A percentile compares a stretch with the other conserved stretches of the same genome.
Evolutionary conservation across 208 protist species (phyloP).

Genomic region (Wallacemonas collosoma): DNA sequence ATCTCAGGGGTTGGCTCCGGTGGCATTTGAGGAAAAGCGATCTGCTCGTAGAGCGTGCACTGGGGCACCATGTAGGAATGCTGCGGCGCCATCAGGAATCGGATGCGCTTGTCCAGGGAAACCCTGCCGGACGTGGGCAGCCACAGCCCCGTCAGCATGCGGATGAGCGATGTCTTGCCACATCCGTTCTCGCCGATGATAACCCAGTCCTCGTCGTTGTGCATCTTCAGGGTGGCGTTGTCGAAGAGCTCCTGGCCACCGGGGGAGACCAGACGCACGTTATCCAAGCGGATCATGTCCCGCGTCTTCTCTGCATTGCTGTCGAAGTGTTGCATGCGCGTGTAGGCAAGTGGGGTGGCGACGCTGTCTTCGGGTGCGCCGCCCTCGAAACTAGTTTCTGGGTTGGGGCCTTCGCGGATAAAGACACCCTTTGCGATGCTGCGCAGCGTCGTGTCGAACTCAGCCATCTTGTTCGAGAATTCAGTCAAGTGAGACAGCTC

Average conservation of each 20-base stretch:
- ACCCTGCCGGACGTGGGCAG: constrained; percentile 52
- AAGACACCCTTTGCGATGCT: constrained; percentile 75
- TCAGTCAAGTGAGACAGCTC: constrained; percentile 84
- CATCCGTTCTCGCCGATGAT: constrained; percentile 85
- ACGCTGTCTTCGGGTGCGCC: background rate
- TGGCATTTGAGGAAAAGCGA: constrained; percentile 59
- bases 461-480: constrained; percentile 73
- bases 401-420: constrained; percentile 29
- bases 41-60: constrained; percentile 84
- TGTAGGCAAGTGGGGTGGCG: constrained; percentile 40
- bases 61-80: constrained; percentile 83
- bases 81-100: constrained; percentile 74
- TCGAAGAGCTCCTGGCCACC: constrained; percentile 60
- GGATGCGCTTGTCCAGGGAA: constrained; percentile 42
- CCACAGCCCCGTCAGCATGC: constrained; percentile 86
- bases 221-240: constrained; percentile 57
- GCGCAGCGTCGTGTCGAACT: constrained; percentile 78
- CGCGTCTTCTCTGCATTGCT: background rate
- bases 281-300: constrained; percentile 51
- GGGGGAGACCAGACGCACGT: constrained; percentile 59
- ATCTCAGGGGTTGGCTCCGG: constrained; percentile 33
- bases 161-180: constrained; percentile 86
- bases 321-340: constrained; percentile 37
- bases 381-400: background rate
- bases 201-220: constrained; percentile 76